phyloP scores from a whole-genome alignment of 148 eudicot genomes.

The Chenopodium suecicum region DNA sequence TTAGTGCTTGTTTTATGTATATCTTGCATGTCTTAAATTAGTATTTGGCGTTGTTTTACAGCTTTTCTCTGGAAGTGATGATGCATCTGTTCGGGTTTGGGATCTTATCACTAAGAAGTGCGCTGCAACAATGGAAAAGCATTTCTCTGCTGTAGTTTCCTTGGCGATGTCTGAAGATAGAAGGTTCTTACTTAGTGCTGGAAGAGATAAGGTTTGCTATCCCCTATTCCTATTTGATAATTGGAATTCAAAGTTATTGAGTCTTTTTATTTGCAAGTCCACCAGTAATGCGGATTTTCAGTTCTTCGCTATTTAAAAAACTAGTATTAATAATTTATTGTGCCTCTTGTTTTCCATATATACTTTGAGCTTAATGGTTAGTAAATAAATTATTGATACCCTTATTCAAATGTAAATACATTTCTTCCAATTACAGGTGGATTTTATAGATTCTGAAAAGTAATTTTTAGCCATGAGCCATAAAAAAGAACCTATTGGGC shows the following conservation, averaged over 20 bases:
- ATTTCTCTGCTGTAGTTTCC: slow-evolving; percentile 82
- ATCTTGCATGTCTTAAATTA: neutral
- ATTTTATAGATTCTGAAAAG: neutral
- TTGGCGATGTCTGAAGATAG: slow-evolving; percentile 81
- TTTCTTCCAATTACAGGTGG: neutral
- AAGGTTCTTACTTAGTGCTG: slow-evolving; percentile 74
- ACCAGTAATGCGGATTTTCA: neutral
- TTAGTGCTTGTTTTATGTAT: no score
- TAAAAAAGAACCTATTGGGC: neutral
- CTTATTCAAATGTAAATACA: neutral
- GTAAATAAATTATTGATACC: neutral
- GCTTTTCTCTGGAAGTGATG: slow-evolving; percentile 93
- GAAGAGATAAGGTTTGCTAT: slow-evolving; percentile 78
- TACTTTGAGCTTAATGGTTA: neutral
- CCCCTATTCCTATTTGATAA: neutral
- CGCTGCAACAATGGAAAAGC: slow-evolving; percentile 68
- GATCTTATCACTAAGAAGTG: slow-evolving; percentile 80
- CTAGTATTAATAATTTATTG: neutral
- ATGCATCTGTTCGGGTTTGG: slow-evolving; percentile 79
- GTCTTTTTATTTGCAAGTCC: neutral
- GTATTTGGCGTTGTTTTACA: slow-evolving; percentile 27
- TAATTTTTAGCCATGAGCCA: neutral
- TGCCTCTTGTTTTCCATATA: neutral
- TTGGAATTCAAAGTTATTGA: neutral
- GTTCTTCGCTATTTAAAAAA: neutral